phyloP scores from a whole-genome alignment of 192 early-diverging fungal species.

The Allomyces macrogynus region DNA sequence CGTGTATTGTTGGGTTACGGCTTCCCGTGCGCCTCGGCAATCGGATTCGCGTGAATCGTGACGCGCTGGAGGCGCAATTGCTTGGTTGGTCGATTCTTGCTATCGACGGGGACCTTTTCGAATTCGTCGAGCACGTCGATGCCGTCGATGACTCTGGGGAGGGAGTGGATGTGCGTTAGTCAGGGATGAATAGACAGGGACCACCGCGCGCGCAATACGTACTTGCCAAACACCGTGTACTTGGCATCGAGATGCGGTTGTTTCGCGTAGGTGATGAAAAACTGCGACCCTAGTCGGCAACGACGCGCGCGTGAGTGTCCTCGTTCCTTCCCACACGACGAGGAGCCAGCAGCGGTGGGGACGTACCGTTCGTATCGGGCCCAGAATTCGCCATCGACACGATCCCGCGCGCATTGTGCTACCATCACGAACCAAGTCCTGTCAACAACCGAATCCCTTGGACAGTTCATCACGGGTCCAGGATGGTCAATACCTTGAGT shows the following conservation, averaged over 20 bases:
- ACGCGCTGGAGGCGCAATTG: conserved; percentile 51
- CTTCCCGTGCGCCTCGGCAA: conserved; percentile 35
- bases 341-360: conserved; percentile 10
- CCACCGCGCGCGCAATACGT: conserved; percentile 1
- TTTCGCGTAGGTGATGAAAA: conserved; percentile 77
- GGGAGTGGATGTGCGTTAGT: conserved; percentile 3
- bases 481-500: conserved; percentile 32
- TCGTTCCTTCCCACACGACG: not conserved
- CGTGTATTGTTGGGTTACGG: too few species aligned
- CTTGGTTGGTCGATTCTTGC: conserved; percentile 57
- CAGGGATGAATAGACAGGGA: conserved; percentile 1
- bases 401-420: conserved; percentile 71
- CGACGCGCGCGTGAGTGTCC: not conserved
- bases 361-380: conserved; percentile 50
- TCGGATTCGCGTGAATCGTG: conserved; percentile 86
- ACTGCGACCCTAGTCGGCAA: conserved; percentile 31
- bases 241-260: conserved; percentile 77
- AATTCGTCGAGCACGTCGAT: conserved; percentile 61
- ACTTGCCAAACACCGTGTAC: conserved; percentile 79
- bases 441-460: too few species aligned
- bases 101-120: conserved; percentile 69
- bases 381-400: conserved; percentile 88
- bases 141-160: conserved; percentile 62
- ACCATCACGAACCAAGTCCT: too few species aligned
- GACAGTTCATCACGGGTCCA: too few species aligned